These are phyloP conservation scores for Aquilaria malaccensis DNA, from an alignment of 345 rosid species.

Conservation along the genomic window DNA sequence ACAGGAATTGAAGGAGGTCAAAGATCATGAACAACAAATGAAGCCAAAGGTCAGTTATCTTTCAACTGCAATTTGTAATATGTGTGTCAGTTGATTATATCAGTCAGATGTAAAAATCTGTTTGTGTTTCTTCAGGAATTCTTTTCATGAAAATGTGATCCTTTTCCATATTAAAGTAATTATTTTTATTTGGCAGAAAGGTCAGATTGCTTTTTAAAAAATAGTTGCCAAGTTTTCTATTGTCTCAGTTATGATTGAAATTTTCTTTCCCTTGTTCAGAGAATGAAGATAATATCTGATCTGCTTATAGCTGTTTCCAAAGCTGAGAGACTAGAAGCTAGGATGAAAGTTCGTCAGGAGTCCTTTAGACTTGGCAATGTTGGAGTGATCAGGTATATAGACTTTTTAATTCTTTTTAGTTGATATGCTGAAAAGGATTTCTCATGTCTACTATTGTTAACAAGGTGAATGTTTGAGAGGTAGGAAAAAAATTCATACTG, in stretches of 20 bases:
- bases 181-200: too few species aligned
- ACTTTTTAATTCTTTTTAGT: neutral
- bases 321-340: conserved; percentile 96
- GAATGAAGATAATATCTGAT: conserved; percentile 84
- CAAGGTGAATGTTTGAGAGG: neutral
- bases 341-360: conserved; percentile 93
- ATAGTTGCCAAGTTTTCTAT: conserved; percentile 1
- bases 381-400: conserved; percentile 81
- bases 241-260: conserved; percentile 1
- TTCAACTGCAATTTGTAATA: neutral
- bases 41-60: conserved; percentile 72
- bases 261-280: conserved; percentile 45
- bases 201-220: neutral
- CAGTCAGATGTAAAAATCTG: too few species aligned
- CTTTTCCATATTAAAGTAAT: too few species aligned
- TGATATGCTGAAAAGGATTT: neutral
- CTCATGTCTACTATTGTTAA: conserved; percentile 2
- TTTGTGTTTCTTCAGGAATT: too few species aligned
- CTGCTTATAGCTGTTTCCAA: conserved; percentile 92
- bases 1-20: conserved; percentile 86
- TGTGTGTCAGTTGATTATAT: too few species aligned
- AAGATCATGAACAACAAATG: conserved; percentile 77
- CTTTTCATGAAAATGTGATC: too few species aligned
- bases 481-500: neutral
- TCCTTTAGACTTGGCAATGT: conserved; percentile 96